phyloP scores from a whole-genome alignment of 192 early-diverging fungal genomes.

The Backusella australiensis region DNA sequence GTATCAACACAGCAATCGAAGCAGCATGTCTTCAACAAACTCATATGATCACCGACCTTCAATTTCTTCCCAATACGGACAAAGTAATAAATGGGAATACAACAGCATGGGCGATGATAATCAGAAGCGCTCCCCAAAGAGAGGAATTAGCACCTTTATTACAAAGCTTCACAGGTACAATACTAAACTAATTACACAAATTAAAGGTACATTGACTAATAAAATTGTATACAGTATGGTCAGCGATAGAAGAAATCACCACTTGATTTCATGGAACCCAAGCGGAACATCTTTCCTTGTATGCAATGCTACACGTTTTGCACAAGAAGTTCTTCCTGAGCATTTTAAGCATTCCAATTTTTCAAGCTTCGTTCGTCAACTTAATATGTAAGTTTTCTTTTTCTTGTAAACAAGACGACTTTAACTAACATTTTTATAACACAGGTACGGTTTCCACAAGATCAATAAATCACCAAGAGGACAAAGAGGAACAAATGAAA shows the following conservation, averaged over 20 bases:
- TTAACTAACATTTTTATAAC: neutral
- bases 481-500: conserved; percentile 57
- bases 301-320: conserved; percentile 73
- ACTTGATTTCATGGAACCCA: conserved; percentile 69
- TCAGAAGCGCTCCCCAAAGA: conserved; percentile 11
- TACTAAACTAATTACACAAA: neutral
- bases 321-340: conserved; percentile 73
- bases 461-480: conserved; percentile 68
- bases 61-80: neutral
- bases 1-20: neutral
- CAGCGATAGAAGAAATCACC: conserved; percentile 56
- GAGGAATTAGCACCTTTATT: conserved; percentile 17
- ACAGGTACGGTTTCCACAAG: conserved; percentile 65
- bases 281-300: conserved; percentile 69
- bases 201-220: neutral
- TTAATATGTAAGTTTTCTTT: conserved; percentile 85
- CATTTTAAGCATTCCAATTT: conserved; percentile 95
- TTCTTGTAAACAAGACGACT: neutral
- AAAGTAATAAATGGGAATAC: conserved; percentile 12
- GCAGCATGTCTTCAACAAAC: conserved; percentile 8
- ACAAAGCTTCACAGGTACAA: conserved; percentile 15
- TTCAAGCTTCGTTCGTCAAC: conserved; percentile 85
- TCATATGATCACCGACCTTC: neutral
- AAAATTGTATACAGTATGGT: conserved; percentile 49
- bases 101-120: neutral